These are phyloP conservation scores for Meyerozyma carpophila DNA, from an alignment of 1,139 yeast genomes.

Conservation along the genomic window DNA sequence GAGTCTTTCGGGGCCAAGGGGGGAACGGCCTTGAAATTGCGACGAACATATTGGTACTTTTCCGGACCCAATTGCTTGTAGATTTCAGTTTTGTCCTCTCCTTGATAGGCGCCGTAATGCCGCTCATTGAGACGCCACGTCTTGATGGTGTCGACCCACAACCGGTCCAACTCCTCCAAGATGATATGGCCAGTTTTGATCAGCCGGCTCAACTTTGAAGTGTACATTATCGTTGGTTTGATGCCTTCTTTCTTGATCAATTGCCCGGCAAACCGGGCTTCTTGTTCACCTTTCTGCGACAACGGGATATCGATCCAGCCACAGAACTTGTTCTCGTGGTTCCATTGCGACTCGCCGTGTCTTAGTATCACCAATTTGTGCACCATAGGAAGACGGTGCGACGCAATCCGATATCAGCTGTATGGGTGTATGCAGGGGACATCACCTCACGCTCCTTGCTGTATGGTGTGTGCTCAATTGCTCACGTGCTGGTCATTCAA, in stretches of 20 bases:
- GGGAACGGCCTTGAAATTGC: slow-evolving; percentile 66
- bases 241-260: slow-evolving; percentile 34
- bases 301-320: slow-evolving; percentile 80
- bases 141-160: slow-evolving; percentile 46
- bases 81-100: slow-evolving; percentile 54
- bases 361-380: slow-evolving; percentile 51
- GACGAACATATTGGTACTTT: slow-evolving; percentile 59
- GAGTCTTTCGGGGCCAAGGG: slow-evolving; percentile 33
- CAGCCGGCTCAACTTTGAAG: slow-evolving; percentile 62
- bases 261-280: slow-evolving; percentile 57
- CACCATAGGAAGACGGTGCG: neutral
- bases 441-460: too few relatives aligned
- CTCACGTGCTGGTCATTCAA: too few relatives aligned
- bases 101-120: slow-evolving; percentile 75
- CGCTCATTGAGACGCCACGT: slow-evolving; percentile 75
- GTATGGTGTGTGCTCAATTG: too few relatives aligned
- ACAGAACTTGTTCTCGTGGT: slow-evolving; percentile 64
- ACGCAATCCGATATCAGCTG: neutral
- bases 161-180: slow-evolving; percentile 36
- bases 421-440: neutral
- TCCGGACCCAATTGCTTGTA: slow-evolving; percentile 50
- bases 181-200: slow-evolving; percentile 63
- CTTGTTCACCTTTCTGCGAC: slow-evolving; percentile 54
- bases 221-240: slow-evolving; percentile 53
- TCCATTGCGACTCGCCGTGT: slow-evolving; percentile 76